These are phyloP conservation scores for Gyrodon lividus DNA, from an alignment of 768 basidiomycete genomes.

Conservation along the genomic window DNA sequence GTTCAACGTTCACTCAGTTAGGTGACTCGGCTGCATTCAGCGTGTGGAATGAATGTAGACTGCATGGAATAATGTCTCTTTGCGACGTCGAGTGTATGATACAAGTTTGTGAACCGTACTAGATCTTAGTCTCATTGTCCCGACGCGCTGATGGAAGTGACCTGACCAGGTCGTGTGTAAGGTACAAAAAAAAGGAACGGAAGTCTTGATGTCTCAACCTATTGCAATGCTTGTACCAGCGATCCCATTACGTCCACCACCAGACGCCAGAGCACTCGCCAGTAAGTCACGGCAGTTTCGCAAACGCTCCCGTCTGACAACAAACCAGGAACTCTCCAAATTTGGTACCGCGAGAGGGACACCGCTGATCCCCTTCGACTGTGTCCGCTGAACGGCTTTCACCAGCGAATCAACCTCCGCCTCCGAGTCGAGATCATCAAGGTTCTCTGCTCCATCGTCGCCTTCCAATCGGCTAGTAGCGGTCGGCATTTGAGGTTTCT, in stretches of 20 bases:
- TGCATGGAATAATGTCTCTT: not conserved
- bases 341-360: slow-evolving; percentile 70
- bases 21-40: too few relatives aligned
- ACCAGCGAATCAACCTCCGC: slow-evolving; percentile 78
- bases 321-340: slow-evolving; percentile 81
- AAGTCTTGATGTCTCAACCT: slow-evolving; percentile 4
- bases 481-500: slow-evolving; percentile 58
- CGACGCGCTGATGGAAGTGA: not conserved
- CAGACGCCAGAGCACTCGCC: slow-evolving; percentile 45
- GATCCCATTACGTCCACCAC: slow-evolving; percentile 23
- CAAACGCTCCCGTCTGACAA: slow-evolving; percentile 66
- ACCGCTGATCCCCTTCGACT: slow-evolving; percentile 56
- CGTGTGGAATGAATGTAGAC: not conserved
- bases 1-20: too few relatives aligned
- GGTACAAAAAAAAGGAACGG: not conserved
- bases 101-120: not conserved
- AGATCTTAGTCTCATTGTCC: too few relatives aligned
- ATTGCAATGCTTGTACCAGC: slow-evolving; percentile 19
- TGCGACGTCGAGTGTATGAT: not conserved
- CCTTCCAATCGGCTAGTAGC: slow-evolving; percentile 52
- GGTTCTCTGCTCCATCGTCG: slow-evolving; percentile 65
- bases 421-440: slow-evolving; percentile 82
- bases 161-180: not conserved
- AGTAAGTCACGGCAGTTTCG: slow-evolving; percentile 58
- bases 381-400: slow-evolving; percentile 55